Evolutionary conservation across 2,329 filamentous ascomycete genomes (phyloP).

Genomic region (Aphanoascus verrucosus): DNA sequence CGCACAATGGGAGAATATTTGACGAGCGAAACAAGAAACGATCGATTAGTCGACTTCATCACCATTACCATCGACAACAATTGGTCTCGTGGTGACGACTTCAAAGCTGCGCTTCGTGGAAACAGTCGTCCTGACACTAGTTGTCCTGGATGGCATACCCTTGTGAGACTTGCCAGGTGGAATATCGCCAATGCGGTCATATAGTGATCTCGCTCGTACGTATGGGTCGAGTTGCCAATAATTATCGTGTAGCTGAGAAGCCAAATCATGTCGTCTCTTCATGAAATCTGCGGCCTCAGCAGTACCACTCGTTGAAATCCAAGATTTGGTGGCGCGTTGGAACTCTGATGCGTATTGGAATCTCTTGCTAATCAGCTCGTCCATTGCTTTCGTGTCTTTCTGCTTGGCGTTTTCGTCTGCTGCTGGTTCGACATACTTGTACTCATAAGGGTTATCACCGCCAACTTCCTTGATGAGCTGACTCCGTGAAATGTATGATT

Average conservation of each 20-base stretch:
- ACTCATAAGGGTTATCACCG: conserved; percentile 74
- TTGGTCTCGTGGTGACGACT: conserved; percentile 6
- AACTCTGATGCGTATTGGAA: conserved; percentile 58
- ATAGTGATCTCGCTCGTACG: conserved; percentile 67
- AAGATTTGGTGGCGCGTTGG: conserved; percentile 62
- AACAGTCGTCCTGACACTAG: conserved; percentile 2
- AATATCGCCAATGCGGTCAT: conserved; percentile 64
- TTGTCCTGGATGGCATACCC: conserved; percentile 1
- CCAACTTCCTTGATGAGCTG: conserved; percentile 75
- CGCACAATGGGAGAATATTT: no score
- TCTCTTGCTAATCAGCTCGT: conserved; percentile 54
- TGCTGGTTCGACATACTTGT: conserved; percentile 67
- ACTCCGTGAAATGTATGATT: conserved; percentile 58
- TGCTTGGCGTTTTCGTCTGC: conserved; percentile 66
- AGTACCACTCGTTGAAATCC: conserved; percentile 51
- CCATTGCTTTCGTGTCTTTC: conserved; percentile 54
- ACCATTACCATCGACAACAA: conserved; percentile 4
- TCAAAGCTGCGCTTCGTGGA: conserved; percentile 13
- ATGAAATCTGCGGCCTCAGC: conserved; percentile 42
- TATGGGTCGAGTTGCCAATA: conserved; percentile 92
- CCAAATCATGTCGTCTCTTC: conserved; percentile 50
- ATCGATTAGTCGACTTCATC: conserved; percentile 5
- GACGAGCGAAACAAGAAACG: neutral
- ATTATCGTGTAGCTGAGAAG: conserved; percentile 54
- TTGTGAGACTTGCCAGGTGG: conserved; percentile 7